Base-by-base conservation (phyloP, 2,329 filamentous ascomycete species). In the Neospermospora avenae region DNA sequence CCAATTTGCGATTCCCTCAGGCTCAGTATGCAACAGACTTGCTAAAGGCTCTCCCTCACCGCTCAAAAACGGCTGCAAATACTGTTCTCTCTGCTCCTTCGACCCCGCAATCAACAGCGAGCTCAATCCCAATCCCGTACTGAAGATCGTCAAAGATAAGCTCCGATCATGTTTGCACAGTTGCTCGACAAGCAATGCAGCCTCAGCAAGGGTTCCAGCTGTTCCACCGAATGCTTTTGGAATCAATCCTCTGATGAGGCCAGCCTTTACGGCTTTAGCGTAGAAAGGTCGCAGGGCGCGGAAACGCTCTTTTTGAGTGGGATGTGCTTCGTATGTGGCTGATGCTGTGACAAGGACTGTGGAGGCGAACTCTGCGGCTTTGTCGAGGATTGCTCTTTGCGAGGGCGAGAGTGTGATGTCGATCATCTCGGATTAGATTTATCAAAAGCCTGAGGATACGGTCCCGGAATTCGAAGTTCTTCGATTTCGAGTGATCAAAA, bases 161-260 rank as follows among this genome's bases (percentile, higher is more conserved):
- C 76, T 77, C 0, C 78, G 76, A 61, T 85, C 82, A 37, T 80
- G 76, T 1, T 77, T 72, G 64, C 80, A 83, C 60, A 81, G 74
- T 62, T 84, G 81, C 64, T 84, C 81, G 0, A 82, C 76, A 14
- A 81, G 63, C 42, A 84, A 75, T 0, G 79, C 76, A 0, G 78
- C 75, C 55, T 83, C 80, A 6, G 81, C 59, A 0, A 84, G 71
- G 8, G 72, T 74, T 0, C 73, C 75, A 4, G 74, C 76, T 1
- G 52, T 48, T 16, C 82, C 82, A 31, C 81, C 81, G 5, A 81
- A 71, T 1, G 72, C 54, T 3, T 72, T 67, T 1, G 80, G 74
- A 7, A 84, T 71, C 57, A 81, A 77, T 10, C 75, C 77, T 64
- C 77, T 78, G 67, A 84, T 71, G 3, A 82, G 64, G 0, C 80